Percentiles rank a stretch among this genome's conserved stretches.
These are phyloP conservation scores for Colletotrichum graminicola DNA, from an alignment of 2,329 filamentous ascomycete species.

Conservation along the genomic window DNA sequence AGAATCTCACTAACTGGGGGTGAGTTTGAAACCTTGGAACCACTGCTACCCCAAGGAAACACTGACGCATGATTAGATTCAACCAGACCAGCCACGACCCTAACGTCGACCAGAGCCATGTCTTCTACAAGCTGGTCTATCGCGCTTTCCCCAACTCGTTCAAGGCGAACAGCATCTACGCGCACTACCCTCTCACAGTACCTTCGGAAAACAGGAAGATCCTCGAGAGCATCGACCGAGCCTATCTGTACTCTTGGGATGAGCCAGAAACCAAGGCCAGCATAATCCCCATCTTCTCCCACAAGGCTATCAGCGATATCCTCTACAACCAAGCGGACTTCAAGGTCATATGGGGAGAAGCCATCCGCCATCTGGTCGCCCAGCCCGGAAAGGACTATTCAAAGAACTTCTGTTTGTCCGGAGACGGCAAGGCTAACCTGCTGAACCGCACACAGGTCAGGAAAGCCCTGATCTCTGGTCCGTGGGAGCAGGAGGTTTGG, in stretches of 20 bases:
- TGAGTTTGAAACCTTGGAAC: slow-evolving; percentile 48
- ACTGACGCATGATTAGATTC: slow-evolving; percentile 31
- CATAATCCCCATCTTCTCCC: slow-evolving; percentile 64
- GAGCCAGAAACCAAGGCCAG: slow-evolving; percentile 60
- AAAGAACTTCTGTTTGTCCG: slow-evolving; percentile 63
- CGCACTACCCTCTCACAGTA: slow-evolving; percentile 64
- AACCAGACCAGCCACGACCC: slow-evolving; percentile 67
- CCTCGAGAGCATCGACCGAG: slow-evolving; percentile 66
- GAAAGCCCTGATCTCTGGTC: slow-evolving; percentile 52
- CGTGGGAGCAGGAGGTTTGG: slow-evolving; percentile 43
- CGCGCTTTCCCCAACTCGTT: slow-evolving; percentile 75
- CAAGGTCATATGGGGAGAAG: slow-evolving; percentile 69
- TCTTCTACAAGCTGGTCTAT: slow-evolving; percentile 75
- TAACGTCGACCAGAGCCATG: slow-evolving; percentile 71
- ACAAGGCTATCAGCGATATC: slow-evolving; percentile 64
- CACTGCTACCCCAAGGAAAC: background rate
- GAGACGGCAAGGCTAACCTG: slow-evolving; percentile 55
- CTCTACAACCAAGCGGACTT: slow-evolving; percentile 67
- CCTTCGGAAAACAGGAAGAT: slow-evolving; percentile 68
- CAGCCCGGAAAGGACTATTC: slow-evolving; percentile 53
- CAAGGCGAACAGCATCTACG: slow-evolving; percentile 72
- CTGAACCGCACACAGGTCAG: slow-evolving; percentile 57
- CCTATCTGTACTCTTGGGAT: slow-evolving; percentile 70
- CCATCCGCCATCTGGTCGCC: slow-evolving; percentile 66
- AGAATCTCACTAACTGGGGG: slow-evolving; percentile 77